Percentiles rank a stretch among this genome's conserved stretches.
These are phyloP conservation scores for Coprinopsis cinerea DNA, from an alignment of 768 basidiomycete genomes.

Conservation along the genomic window DNA sequence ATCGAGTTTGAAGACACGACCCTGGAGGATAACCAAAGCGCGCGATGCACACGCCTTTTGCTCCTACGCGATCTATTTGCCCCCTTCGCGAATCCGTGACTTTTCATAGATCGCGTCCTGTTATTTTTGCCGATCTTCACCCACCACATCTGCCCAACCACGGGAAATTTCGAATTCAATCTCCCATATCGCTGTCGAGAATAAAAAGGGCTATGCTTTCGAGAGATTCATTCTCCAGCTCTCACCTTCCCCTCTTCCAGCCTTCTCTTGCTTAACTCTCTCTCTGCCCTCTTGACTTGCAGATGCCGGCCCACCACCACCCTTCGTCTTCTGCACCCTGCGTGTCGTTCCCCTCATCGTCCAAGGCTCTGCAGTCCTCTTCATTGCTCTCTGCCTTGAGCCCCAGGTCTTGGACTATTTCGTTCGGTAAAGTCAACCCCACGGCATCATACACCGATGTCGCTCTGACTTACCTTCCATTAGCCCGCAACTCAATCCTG, in stretches of 20 bases:
- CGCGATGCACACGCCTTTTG: constrained; percentile 16
- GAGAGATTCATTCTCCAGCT: neutral
- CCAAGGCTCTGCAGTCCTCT: constrained; percentile 37
- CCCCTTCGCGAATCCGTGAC: constrained; percentile 18
- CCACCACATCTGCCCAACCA: constrained; percentile 18
- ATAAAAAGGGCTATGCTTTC: constrained; percentile 24
- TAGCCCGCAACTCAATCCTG: constrained; percentile 58
- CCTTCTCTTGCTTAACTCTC: constrained; percentile 25
- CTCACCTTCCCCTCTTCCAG: constrained; percentile 15
- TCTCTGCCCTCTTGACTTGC: constrained; percentile 14
- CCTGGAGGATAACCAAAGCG: constrained; percentile 15
- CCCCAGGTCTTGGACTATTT: constrained; percentile 42
- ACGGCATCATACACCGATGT: constrained; percentile 2
- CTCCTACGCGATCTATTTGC: constrained; percentile 16
- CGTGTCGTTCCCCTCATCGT: constrained; percentile 36
- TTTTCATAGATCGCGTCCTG: constrained; percentile 14
- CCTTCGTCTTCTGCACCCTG: constrained; percentile 21
- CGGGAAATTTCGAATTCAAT: constrained; percentile 29
- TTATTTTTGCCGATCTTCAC: constrained; percentile 37
- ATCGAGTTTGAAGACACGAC: constrained; percentile 17
- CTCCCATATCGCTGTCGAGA: constrained; percentile 21
- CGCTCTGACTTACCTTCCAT: constrained; percentile 11
- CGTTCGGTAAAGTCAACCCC: constrained; percentile 35
- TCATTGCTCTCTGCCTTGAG: constrained; percentile 41
- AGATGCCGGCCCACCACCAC: no score